phyloP scores from a whole-genome alignment of 805 yeast genomes.

The Schizosaccharomyces osmophilus region DNA sequence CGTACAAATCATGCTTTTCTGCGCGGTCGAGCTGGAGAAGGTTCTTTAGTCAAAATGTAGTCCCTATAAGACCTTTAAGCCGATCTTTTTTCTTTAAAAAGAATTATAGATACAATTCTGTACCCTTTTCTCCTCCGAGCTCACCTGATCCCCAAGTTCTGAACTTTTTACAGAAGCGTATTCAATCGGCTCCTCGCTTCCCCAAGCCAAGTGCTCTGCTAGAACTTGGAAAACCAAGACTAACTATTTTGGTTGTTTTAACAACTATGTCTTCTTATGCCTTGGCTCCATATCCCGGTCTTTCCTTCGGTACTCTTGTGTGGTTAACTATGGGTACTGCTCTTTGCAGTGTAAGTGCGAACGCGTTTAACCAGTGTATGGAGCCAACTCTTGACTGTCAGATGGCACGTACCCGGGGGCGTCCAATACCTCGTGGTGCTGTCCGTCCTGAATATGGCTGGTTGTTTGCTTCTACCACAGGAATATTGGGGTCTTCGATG shows the following conservation, averaged over 20 bases:
- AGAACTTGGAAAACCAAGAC: constrained; percentile 71
- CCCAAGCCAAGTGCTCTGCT: constrained; percentile 11
- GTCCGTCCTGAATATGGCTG: constrained; percentile 58
- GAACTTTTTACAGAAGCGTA: not conserved
- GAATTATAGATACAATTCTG: not conserved
- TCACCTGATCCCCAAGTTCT: not conserved
- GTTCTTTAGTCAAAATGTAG: not conserved
- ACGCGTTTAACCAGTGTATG: constrained; percentile 90
- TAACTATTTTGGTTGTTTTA: constrained; percentile 67
- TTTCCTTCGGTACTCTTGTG: constrained; percentile 35
- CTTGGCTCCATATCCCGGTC: constrained; percentile 32
- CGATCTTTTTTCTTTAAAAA: not conserved
- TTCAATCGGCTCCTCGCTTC: not conserved
- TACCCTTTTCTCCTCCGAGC: not conserved
- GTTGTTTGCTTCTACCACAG: constrained; percentile 51
- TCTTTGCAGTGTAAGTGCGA: constrained; percentile 76
- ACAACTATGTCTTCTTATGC: constrained; percentile 90
- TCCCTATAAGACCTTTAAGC: not conserved
- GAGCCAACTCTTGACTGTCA: constrained; percentile 72
- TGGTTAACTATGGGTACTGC: constrained; percentile 67
- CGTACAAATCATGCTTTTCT: not conserved
- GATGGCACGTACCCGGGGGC: constrained; percentile 67
- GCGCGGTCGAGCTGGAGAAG: not conserved
- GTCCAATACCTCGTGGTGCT: constrained; percentile 77
- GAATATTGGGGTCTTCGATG: constrained; percentile 43